phyloP scores from a whole-genome alignment of 352 stramenopile genomes.

The Peronospora belbahrii region DNA sequence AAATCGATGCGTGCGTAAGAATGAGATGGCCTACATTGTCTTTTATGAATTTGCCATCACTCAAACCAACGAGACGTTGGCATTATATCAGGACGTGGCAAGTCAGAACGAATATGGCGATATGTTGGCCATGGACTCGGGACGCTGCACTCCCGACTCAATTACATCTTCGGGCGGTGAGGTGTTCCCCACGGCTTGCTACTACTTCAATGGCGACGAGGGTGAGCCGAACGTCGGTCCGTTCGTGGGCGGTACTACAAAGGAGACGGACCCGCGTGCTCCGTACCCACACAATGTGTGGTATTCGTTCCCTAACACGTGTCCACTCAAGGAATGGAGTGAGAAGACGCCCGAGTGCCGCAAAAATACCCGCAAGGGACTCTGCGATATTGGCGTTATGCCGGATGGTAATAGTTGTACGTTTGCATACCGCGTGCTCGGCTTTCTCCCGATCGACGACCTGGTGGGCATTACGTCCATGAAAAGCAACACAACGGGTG shows the following conservation, averaged over 20 bases:
- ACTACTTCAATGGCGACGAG: conserved; percentile 69
- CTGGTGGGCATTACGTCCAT: conserved; percentile 68
- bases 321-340: conserved; percentile 41
- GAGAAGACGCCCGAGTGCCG: conserved; percentile 44
- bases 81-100: conserved; percentile 40
- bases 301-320: conserved; percentile 80
- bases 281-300: conserved; percentile 69
- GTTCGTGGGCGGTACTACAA: conserved; percentile 48
- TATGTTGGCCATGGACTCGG: conserved; percentile 61
- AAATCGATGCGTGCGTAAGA: conserved; percentile 68
- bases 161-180: conserved; percentile 24
- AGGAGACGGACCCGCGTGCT: conserved; percentile 40
- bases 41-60: conserved; percentile 76
- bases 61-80: conserved; percentile 73
- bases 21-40: conserved; percentile 70
- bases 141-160: conserved; percentile 43
- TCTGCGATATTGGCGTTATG: conserved; percentile 48
- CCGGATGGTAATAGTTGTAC: conserved; percentile 53
- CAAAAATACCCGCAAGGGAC: conserved; percentile 31
- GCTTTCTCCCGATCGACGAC: conserved; percentile 64
- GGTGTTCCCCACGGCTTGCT: conserved; percentile 44
- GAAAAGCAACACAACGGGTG: conserved; percentile 38
- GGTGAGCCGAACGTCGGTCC: conserved; percentile 54
- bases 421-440: conserved; percentile 57
- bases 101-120: conserved; percentile 55